Conservation (phyloP, 2,329 filamentous ascomycete genomes). For the Epichloe glyceriae region DNA sequence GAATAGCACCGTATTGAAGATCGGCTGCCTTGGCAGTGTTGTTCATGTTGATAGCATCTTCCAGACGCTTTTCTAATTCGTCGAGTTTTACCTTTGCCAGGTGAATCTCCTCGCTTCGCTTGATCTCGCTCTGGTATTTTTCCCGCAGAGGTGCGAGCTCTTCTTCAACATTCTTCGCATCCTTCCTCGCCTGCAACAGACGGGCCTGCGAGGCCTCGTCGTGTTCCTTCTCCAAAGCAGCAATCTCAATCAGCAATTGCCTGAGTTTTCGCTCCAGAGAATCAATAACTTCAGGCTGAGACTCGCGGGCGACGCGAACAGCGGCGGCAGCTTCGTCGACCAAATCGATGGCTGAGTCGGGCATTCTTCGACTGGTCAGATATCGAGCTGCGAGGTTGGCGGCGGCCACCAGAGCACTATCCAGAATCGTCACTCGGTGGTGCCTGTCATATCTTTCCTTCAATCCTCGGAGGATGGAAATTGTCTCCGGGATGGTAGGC, state of each 20-base stretch:
- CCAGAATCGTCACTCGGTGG: slow-evolving; percentile 92
- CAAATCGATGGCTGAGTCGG: slow-evolving; percentile 91
- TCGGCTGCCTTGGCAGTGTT: slow-evolving; percentile 84
- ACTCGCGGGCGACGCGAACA: slow-evolving; percentile 91
- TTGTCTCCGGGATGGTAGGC: slow-evolving; percentile 73
- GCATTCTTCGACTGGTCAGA: slow-evolving; percentile 77
- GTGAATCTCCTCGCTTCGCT: slow-evolving; percentile 81
- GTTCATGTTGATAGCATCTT: slow-evolving; percentile 79
- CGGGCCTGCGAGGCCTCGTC: slow-evolving; percentile 83
- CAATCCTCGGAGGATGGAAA: slow-evolving; percentile 94
- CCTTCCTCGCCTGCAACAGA: slow-evolving; percentile 70
- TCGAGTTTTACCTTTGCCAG: slow-evolving; percentile 93
- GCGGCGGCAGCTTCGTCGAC: slow-evolving; percentile 94
- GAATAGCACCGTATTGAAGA: slow-evolving; percentile 93
- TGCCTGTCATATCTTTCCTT: slow-evolving; percentile 98
- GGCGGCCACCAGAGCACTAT: slow-evolving; percentile 81
- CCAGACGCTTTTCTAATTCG: slow-evolving; percentile 76
- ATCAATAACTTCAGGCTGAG: slow-evolving; percentile 90
- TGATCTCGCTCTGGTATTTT: slow-evolving; percentile 90
- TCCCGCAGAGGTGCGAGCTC: slow-evolving; percentile 83
- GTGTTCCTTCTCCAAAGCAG: slow-evolving; percentile 84
- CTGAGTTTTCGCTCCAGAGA: slow-evolving; percentile 81
- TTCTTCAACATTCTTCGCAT: slow-evolving; percentile 89
- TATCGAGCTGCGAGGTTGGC: slow-evolving; percentile 90
- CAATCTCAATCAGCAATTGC: slow-evolving; percentile 94